Percentiles rank a stretch among this genome's conserved stretches.
These are phyloP conservation scores for Dryas integrifolia DNA, from an alignment of 331 rosid species.

Conservation along the genomic window DNA sequence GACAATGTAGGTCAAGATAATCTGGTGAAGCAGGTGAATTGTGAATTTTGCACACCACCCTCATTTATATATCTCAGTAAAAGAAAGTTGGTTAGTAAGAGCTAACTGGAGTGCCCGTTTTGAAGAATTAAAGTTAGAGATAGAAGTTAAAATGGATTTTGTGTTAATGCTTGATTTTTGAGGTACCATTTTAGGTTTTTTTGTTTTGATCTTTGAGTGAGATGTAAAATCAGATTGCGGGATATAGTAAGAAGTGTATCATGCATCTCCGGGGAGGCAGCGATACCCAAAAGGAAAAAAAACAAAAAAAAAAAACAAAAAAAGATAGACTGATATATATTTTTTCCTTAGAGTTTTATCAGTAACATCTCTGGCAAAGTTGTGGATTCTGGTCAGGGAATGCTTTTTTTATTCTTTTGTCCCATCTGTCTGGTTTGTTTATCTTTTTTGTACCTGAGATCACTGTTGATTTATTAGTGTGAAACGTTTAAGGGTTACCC, in stretches of 20 bases:
- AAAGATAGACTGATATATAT: slow-evolving; percentile 36
- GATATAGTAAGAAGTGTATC: slow-evolving; percentile 80
- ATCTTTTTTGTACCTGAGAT: slow-evolving; percentile 52
- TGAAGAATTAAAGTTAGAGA: slow-evolving; percentile 68
- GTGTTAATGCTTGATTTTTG: slow-evolving; percentile 77
- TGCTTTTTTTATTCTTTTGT: slow-evolving; percentile 41
- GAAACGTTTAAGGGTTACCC: slow-evolving; percentile 70
- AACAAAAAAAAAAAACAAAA: slow-evolving; percentile 3
- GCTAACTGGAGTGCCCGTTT: slow-evolving; percentile 76
- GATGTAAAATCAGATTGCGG: slow-evolving; percentile 96
- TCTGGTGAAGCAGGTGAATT: slow-evolving; percentile 71
- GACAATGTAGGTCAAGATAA: slow-evolving; percentile 62
- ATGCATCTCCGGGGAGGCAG: slow-evolving; percentile 71
- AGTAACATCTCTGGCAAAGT: slow-evolving; percentile 57
- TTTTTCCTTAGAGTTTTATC: slow-evolving; percentile 49
- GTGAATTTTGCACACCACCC: slow-evolving; percentile 65
- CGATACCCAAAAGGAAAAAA: slow-evolving; percentile 35
- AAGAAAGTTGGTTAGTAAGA: slow-evolving; percentile 61
- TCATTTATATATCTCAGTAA: slow-evolving; percentile 55
- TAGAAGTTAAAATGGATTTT: slow-evolving; percentile 61
- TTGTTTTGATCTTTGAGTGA: slow-evolving; percentile 65
- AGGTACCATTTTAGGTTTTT: slow-evolving; percentile 48
- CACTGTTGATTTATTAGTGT: slow-evolving; percentile 65
- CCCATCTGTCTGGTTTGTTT: slow-evolving; percentile 55
- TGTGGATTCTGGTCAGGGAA: slow-evolving; percentile 59